Base-by-base conservation (phyloP, 768 basidiomycete species). In the Asterophora lycoperdoides region DNA sequence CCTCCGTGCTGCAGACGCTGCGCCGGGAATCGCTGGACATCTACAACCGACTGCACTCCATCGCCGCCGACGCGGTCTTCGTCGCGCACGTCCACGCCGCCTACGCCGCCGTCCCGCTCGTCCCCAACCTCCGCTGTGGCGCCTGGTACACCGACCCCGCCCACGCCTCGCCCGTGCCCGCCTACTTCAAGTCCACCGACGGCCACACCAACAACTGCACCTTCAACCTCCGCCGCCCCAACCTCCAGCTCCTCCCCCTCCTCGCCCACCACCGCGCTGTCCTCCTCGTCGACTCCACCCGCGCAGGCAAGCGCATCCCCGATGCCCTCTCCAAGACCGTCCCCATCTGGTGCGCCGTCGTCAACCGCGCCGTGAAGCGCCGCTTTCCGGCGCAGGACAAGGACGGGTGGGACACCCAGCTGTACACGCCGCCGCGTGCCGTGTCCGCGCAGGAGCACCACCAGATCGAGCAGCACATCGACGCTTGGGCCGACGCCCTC, bases 311-410 rank as follows among this genome's bases (percentile, higher is more conserved):
- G 69, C 82, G 92, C 11, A 84, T 95, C 41, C 95, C 95, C 1
- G 95, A 98, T 55, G 92, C 94, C 0, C 74, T 97, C 1, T 89
- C 89, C 1, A 98, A 95, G 61, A 95, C 93, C 0, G 76, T 97
- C 1, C 94, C 94, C 0, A 87, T 94, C 43, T 98, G 95, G 95
- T 95, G 94, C 62, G 74, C 89, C 8, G 89, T 93, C 4, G 72
- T 95, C 53, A 97, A 95, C 60, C 74, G 81, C 43, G 5, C 67
- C 96, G 23, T 23, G 23, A 6, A 3, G 23, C 23, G 23, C 23
- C 23, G 23, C 6, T 23, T 23, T 23, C 23, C 23, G 3, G 23
- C 3, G 3, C 23, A 3, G 6, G 23, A 23, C 23, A 23, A 23
- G 23, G 23, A 23, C 3, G 3, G 23, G 23, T 23, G 23, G 23